These are phyloP conservation scores for Alternaria burnsii DNA, from an alignment of 2,329 filamentous ascomycete species.

Conservation along the genomic window DNA sequence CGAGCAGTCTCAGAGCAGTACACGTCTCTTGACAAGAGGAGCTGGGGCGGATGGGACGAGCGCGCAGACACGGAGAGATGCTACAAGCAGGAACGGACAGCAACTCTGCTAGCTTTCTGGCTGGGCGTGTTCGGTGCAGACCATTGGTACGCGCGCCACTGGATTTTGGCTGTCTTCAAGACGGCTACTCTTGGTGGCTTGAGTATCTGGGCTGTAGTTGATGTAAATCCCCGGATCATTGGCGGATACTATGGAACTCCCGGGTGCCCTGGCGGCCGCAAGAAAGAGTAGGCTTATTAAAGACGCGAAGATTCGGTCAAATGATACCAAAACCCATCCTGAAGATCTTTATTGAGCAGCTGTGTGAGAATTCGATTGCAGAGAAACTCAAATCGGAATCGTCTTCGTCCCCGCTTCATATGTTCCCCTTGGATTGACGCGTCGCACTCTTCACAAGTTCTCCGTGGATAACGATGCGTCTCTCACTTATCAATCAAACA, in stretches of 20 bases:
- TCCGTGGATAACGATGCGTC: too few relatives aligned
- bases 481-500: too few relatives aligned
- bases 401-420: too few relatives aligned
- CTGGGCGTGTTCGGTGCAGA: background rate
- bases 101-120: background rate
- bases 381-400: too few relatives aligned
- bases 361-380: too few relatives aligned
- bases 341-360: too few relatives aligned
- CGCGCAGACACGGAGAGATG: background rate
- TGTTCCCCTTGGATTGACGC: too few relatives aligned
- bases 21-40: background rate
- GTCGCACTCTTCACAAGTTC: too few relatives aligned
- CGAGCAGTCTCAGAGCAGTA: background rate
- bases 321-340: too few relatives aligned
- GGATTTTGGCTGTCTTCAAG: background rate
- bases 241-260: background rate
- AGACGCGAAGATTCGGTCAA: too few relatives aligned
- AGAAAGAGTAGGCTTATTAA: background rate
- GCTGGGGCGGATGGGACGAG: background rate
- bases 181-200: background rate
- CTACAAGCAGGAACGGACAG: background rate
- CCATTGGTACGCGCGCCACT: background rate
- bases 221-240: background rate
- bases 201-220: background rate
- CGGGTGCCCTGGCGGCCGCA: background rate